Base-by-base conservation (phyloP, 371 early-diverging fungal species). In the Syncephalastrum sp. region DNA sequence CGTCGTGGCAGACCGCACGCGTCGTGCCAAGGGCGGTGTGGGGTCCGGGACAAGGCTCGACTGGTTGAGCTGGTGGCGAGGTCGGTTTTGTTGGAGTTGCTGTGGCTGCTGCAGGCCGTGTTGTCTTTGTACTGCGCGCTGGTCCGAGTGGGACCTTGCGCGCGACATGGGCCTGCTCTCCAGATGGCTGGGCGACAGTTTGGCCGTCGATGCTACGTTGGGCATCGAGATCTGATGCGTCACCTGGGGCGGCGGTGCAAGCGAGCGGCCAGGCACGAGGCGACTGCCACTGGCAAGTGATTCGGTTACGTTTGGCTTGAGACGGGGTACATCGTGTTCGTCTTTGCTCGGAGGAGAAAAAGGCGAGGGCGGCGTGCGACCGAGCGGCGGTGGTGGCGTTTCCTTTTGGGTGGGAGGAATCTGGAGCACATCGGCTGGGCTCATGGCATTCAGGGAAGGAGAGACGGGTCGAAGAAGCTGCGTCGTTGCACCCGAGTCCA, bases 101-200 rank as follows among this genome's bases (percentile, higher is more conserved):
- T 33, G 38, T 10, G 38, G 38, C 38, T 41, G 53, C 41, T 33
- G 33, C 38, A 15, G 19, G 5, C 38, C 27, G 16, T 38, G 27
- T 24, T 52, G 29, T 7, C 5, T 13, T 23, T 21, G 24, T 13
- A 21, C 25, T n/a, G 23, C 50, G 47, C 54, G 46, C 50, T 77
- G 77, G n/a, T 73, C 77, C 1, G 77, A 73, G 23, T 73, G 71
- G 1, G 77, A 77, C 13, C 77, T 51, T 12, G 74, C 68, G 14
- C 77, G 71, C 4, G 64, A 53, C 64, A 70, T 76, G 0, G 69
- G 60, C 10, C 63, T 60, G 49, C 49, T 27, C 17, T 68, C 60
- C 2, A 44, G 13, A 47, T 10, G 23, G n/a, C 21, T 47, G 0
- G 75, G 75, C 3, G 67, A 57, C 3, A 74, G 44, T 43, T 74